phyloP scores from a whole-genome alignment of 2,329 filamentous ascomycete genomes.

The Cercospora janseana region DNA sequence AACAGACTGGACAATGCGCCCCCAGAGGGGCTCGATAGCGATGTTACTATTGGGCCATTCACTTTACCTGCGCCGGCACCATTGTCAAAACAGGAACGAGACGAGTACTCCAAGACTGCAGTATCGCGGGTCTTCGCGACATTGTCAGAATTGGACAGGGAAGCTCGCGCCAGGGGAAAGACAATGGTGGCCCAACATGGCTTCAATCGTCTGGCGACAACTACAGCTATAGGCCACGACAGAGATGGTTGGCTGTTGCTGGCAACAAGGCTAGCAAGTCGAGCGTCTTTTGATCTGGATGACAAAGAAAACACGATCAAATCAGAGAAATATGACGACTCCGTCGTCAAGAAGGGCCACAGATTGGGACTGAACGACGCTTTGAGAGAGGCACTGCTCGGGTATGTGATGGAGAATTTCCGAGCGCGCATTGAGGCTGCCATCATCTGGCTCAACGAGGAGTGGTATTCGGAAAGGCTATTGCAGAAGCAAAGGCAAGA shows the following conservation, averaged over 20 bases:
- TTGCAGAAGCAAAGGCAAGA: slow-evolving; percentile 41
- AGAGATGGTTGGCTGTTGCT: slow-evolving; percentile 89
- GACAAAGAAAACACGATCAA: slow-evolving; percentile 36
- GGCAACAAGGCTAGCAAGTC: slow-evolving; percentile 78
- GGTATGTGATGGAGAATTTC: slow-evolving; percentile 89
- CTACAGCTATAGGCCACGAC: slow-evolving; percentile 67
- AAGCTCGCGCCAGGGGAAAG: slow-evolving; percentile 55
- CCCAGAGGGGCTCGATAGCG: slow-evolving; percentile 40
- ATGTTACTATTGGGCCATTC: slow-evolving; percentile 69
- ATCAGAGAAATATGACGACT: slow-evolving; percentile 37
- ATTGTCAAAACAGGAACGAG: slow-evolving; percentile 67
- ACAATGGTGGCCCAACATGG: slow-evolving; percentile 54
- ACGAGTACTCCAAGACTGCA: slow-evolving; percentile 71
- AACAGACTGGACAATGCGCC: slow-evolving; percentile 73
- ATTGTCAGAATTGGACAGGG: slow-evolving; percentile 70
- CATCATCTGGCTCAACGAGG: slow-evolving; percentile 91
- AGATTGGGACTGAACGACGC: slow-evolving; percentile 58
- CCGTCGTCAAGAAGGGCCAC: slow-evolving; percentile 25
- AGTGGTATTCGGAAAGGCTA: slow-evolving; percentile 91
- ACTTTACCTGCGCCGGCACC: slow-evolving; percentile 73
- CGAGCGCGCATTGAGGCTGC: slow-evolving; percentile 83
- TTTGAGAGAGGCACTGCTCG: slow-evolving; percentile 77
- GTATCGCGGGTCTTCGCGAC: slow-evolving; percentile 75
- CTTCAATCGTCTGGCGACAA: slow-evolving; percentile 73
- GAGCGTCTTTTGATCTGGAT: slow-evolving; percentile 70